Base-by-base conservation (phyloP, 441 rosid species). In the Euphorbia schlechtendalii region DNA sequence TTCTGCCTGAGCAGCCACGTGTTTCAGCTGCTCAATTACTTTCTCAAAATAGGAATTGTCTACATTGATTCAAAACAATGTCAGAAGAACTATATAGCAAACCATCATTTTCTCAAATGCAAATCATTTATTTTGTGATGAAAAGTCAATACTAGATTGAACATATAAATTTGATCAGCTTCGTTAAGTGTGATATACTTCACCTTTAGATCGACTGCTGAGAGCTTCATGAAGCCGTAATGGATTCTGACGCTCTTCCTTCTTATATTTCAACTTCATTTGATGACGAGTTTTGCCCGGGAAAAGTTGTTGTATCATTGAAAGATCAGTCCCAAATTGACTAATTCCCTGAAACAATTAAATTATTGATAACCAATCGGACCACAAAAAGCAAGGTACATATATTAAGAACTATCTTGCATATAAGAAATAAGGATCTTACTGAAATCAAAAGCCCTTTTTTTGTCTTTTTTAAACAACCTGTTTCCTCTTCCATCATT, bases 291-390 rank as follows among this genome's bases (percentile, higher is more conserved):
- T 82, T 76, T 85, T 75, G 20, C 82, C 71, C 54, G 96, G 90
- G 65, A 93, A 93, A 65, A 90, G 81, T 56, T 76, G 92, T 75
- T 83, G 88, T 63, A 90, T 79, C 90, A 90, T 77, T 12, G 89
- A 80, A 43, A 93, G 80, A 78, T 90, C 95, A 57, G 91, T 86
- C 53, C 99, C 97, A 72, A 93, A 93, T 77, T 90, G 91, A 57
- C 53, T 80, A 67, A 92, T 63, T 52, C 90, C 96, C 98, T 89
- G 74, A 64, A 66, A 63, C 27, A 61, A 65, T 24, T 24, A n/a
- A 7, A 48, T 32, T 34, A 56, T n/a, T 30, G 11, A 17, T 56
- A 28, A 56, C 38, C 36, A 27, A 25, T 22, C 11, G 32, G 32
- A 54, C 11, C 1, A 54, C 11, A 24, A 54, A 54, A 54, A 54